A percentile compares a stretch with the other conserved stretches of the same genome.
phyloP scores from a whole-genome alignment of 225 moss, liverwort and hornwort species.

The Rhytidiadelphus loreus region DNA sequence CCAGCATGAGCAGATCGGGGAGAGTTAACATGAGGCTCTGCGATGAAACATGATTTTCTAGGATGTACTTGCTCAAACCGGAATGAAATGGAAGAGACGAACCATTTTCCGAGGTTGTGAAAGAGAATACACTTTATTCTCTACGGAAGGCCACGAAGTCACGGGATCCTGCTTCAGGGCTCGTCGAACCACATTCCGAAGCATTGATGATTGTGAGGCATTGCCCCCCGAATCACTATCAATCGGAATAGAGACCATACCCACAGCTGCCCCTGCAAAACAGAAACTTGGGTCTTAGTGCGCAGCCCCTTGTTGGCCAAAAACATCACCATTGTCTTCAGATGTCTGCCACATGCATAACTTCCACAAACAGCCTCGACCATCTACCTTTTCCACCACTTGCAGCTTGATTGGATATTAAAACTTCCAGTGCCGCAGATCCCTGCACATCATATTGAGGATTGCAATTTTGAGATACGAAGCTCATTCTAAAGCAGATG shows the following conservation, averaged over 20 bases:
- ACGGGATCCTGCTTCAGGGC: conserved; percentile 58
- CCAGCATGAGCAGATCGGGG: background rate
- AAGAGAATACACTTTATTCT: conserved; percentile 56
- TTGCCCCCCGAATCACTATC: conserved; percentile 38
- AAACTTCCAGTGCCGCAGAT: conserved; percentile 63
- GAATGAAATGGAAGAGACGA: background rate
- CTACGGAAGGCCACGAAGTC: conserved; percentile 45
- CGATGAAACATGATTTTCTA: background rate
- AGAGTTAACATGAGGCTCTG: background rate
- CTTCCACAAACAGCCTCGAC: background rate
- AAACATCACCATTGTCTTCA: background rate
- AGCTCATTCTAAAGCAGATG: background rate
- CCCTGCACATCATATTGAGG: conserved; percentile 24
- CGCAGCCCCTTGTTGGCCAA: background rate
- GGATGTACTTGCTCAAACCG: background rate
- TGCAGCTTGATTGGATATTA: conserved; percentile 91
- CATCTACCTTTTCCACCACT: conserved; percentile 77
- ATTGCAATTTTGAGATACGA: background rate
- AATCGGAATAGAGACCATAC: conserved; percentile 69
- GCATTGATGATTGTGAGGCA: conserved; percentile 29
- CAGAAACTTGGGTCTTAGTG: background rate
- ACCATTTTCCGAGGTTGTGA: conserved; percentile 72
- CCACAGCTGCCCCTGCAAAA: conserved; percentile 72
- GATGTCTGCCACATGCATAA: background rate
- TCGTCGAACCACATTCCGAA: conserved; percentile 75